Evolutionary conservation across 345 rosid genomes (phyloP), one percentile per base, ranked within the genome.

Genomic region (Linum trigynum): DNA sequence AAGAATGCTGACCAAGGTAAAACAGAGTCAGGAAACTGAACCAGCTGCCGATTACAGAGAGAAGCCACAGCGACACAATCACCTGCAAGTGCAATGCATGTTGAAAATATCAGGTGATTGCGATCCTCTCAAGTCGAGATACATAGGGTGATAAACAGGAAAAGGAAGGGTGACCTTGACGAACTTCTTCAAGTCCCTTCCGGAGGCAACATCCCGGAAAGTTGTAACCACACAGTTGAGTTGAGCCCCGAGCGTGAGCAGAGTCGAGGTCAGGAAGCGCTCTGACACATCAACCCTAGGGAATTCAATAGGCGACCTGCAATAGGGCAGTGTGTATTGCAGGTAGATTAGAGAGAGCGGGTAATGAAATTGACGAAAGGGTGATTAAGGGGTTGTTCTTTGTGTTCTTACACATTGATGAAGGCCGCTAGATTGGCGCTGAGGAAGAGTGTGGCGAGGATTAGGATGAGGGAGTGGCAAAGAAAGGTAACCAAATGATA

Each of bases 31-130:
- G 48, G 62, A 80, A 72, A 62, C 62, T 71, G 67, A 75, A 80
- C 84, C 81, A 80, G 56, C 65, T 66, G 37, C 79, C 77, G 48
- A 80, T 35, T 61, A 80, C 66, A 38, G 84, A 80, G 66, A 77
- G 11, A 57, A 69, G 14, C 81, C 79, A 80, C 72, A 74, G 55
- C 38, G 62, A 51, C 61, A 42, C 37, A 63, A 73, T 65, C 57
- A 72, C 75, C 83, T 80, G 79, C 73, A 73, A 66, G 41, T 7
- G 35, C 58, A 51, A 59, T 12, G 17, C 7, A 6, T 57, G 1
- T 15, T 4, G 5, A 14, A 3, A 9, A 7, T 57, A 3, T 6
- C 16, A 12, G 4, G 16, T 11, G 2, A 5, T 55, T 4, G 12
- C 16, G 14, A 55, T 55, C 2, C 58, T 55, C 5, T 23, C n/a